A percentile compares a stretch with the other conserved stretches of the same genome.
These are phyloP conservation scores for Coelastrella sp. DNA, from an alignment of 139 green algal genomes.

Conservation along the genomic window DNA sequence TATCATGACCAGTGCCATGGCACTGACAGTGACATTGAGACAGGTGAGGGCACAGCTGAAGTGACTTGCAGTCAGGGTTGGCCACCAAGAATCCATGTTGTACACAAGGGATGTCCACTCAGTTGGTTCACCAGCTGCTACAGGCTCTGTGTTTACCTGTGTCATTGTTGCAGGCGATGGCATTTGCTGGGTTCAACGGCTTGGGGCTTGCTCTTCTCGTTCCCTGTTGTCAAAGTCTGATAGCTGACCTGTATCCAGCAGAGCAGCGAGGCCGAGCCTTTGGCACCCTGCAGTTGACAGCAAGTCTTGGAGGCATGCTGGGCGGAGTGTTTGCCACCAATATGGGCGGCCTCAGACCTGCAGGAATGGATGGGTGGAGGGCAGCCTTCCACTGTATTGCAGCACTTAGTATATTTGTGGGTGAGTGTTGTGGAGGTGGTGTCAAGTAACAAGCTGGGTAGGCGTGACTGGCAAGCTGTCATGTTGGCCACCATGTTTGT, in stretches of 20 bases:
- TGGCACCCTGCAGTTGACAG: slow-evolving; percentile 72
- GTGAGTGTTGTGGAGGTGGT: background rate
- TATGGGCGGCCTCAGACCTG: slow-evolving; percentile 57
- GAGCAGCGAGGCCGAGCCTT: slow-evolving; percentile 75
- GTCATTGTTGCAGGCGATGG: slow-evolving; percentile 50
- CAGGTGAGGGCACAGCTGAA: slow-evolving; percentile 41
- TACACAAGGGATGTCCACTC: too few species aligned
- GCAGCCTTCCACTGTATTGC: slow-evolving; percentile 72
- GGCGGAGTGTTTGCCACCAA: slow-evolving; percentile 82
- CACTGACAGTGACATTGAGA: slow-evolving; percentile 63
- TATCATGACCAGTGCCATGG: slow-evolving; percentile 76
- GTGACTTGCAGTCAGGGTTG: too few species aligned
- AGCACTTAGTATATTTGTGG: slow-evolving; percentile 54
- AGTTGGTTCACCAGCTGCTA: too few species aligned
- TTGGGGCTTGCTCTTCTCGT: slow-evolving; percentile 82
- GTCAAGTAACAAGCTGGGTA: too few species aligned
- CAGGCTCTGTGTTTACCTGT: background rate
- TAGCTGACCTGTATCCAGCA: slow-evolving; percentile 77
- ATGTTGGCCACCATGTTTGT: too few species aligned
- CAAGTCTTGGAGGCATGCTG: slow-evolving; percentile 65
- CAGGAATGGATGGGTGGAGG: slow-evolving; percentile 74
- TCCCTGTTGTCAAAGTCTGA: slow-evolving; percentile 72
- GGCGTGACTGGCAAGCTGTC: too few species aligned
- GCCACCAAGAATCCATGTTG: too few species aligned
- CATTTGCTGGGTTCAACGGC: slow-evolving; percentile 76